A percentile compares a stretch with the other conserved stretches of the same genome.
Conservation (phyloP, 2,329 filamentous ascomycete genomes). For the Monosporascus sp. region DNA sequence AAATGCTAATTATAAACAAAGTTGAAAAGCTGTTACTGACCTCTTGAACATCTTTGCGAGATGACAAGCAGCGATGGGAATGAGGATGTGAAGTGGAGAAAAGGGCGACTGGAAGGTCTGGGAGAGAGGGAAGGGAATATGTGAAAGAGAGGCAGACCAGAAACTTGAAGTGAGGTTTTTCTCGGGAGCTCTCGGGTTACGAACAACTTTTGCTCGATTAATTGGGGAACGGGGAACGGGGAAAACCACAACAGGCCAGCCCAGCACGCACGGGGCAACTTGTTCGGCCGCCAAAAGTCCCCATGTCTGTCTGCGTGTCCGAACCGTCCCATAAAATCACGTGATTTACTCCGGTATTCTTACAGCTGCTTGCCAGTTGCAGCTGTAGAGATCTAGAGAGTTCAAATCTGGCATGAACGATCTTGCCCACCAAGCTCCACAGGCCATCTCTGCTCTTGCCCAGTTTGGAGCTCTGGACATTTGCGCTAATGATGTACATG, state of each 20-base stretch:
- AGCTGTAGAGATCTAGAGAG: neutral
- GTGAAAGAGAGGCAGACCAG: conserved; percentile 3
- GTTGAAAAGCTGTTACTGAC: conserved; percentile 45
- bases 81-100: conserved; percentile 51
- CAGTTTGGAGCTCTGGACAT: neutral
- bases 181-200: conserved; percentile 2
- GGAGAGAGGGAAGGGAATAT: conserved; percentile 22
- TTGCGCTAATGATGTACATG: neutral
- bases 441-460: neutral
- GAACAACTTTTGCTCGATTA: neutral
- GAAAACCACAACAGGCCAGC: neutral
- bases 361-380: neutral
- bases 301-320: neutral
- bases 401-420: neutral
- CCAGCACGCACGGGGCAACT: neutral
- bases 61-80: conserved; percentile 59
- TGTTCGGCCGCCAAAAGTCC: neutral
- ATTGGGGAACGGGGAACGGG: neutral
- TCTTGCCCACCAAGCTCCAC: too few relatives aligned
- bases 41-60: conserved; percentile 77
- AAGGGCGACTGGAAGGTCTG: conserved; percentile 40
- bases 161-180: conserved; percentile 4
- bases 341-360: neutral
- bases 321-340: neutral
- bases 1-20: conserved; percentile 14